Evolutionary conservation across 23 red algal genomes (phyloP).

Genomic region (Gracilariopsis chorda): DNA sequence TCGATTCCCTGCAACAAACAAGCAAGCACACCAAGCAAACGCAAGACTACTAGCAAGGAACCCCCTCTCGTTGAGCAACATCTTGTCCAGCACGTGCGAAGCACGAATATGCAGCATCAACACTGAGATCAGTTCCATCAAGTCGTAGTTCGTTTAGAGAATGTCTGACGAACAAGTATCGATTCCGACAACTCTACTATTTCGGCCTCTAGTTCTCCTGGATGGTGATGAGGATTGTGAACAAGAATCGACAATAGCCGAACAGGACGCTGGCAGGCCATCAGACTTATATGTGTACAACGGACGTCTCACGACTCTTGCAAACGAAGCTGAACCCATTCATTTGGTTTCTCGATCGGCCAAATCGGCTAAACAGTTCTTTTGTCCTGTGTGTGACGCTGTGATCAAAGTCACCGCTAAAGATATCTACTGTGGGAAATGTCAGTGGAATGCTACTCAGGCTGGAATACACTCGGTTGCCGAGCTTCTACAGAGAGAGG

Average conservation of each 20-base stretch:
- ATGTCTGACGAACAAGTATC: not conserved
- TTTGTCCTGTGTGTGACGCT: slow-evolving; percentile 20
- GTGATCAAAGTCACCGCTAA: not conserved
- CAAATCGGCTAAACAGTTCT: slow-evolving; percentile 20
- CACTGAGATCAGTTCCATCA: no score
- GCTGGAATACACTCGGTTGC: not conserved
- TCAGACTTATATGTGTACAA: not conserved
- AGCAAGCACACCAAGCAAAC: no score
- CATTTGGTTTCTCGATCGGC: not conserved
- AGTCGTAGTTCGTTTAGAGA: no score
- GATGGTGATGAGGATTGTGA: not conserved
- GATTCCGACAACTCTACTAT: not conserved
- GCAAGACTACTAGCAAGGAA: no score
- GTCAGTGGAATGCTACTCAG: not conserved
- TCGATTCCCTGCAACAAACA: no score
- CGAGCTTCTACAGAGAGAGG: slow-evolving; percentile 20
- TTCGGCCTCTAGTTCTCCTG: not conserved
- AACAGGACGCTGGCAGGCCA: not conserved
- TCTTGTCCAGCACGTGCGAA: no score
- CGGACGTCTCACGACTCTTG: not conserved
- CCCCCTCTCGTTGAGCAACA: no score
- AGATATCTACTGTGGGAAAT: not conserved
- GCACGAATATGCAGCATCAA: no score
- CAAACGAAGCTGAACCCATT: not conserved
- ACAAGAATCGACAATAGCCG: not conserved